Conservation (phyloP, 129 eudicot species). For the Solidago caesia region DNA sequence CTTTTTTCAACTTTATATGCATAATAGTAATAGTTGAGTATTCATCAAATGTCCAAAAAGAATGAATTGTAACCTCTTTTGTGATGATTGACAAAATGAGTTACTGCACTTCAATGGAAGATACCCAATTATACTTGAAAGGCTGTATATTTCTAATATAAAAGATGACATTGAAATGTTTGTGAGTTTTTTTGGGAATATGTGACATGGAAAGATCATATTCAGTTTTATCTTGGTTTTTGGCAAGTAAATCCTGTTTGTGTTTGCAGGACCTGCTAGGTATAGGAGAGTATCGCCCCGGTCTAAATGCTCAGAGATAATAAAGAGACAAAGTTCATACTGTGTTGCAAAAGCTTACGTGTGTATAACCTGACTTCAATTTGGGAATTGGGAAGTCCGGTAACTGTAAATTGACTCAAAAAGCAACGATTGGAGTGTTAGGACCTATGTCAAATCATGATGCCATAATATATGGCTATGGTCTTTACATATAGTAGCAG, state of each 20-base stretch:
- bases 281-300: constrained; percentile 84
- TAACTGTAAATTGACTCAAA: constrained; percentile 8
- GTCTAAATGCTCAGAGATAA: constrained; percentile 46
- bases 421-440: not conserved
- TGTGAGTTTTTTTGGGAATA: not conserved
- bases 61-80: not conserved
- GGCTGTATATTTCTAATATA: not conserved
- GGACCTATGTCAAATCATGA: constrained; percentile 1
- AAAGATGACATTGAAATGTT: not conserved
- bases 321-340: not conserved
- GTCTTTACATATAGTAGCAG: constrained; percentile 9
- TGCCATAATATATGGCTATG: not conserved
- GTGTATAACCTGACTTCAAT: constrained; percentile 8
- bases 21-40: not conserved
- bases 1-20: not conserved
- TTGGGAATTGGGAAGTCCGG: not conserved
- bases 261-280: constrained; percentile 81
- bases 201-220: not conserved
- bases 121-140: not conserved
- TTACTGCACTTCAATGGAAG: not conserved
- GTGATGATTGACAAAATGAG: not conserved
- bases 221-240: constrained; percentile 4
- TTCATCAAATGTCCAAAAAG: not conserved
- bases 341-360: not conserved
- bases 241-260: constrained; percentile 9